Conservation (phyloP, 306 rosid genomes). For the Clitoria ternatea region DNA sequence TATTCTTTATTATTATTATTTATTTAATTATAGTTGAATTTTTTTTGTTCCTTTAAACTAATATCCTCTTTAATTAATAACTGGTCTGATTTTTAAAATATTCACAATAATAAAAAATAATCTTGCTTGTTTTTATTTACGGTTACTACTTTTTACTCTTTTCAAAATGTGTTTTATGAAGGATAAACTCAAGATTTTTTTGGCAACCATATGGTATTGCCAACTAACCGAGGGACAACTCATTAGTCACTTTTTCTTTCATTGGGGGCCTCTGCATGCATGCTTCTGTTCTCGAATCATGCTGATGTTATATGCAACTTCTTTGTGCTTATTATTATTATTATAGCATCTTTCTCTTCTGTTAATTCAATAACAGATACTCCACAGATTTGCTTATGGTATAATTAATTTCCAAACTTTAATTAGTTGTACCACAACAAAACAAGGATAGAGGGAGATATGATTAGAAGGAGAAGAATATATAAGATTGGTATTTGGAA, state of each 20-base stretch:
- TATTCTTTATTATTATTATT: too few relatives aligned
- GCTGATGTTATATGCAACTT: not conserved
- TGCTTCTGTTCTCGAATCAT: not conserved
- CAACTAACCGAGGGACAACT: too few relatives aligned
- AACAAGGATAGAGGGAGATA: not conserved
- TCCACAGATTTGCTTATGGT: constrained; percentile 8
- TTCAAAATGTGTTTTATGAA: too few relatives aligned
- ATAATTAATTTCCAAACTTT: not conserved
- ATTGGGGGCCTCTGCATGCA: not conserved
- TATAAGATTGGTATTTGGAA: constrained; percentile 12
- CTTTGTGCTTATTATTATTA: not conserved
- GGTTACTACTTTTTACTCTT: too few relatives aligned
- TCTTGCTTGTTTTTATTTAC: too few relatives aligned
- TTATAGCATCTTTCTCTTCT: not conserved
- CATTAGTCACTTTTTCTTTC: not conserved
- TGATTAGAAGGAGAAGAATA: not conserved
- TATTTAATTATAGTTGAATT: not conserved
- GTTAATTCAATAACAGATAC: not conserved
- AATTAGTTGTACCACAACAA: too few relatives aligned
- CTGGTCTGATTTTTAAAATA: too few relatives aligned
- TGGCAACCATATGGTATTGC: too few relatives aligned
- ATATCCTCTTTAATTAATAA: too few relatives aligned
- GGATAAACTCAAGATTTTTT: too few relatives aligned
- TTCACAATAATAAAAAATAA: too few relatives aligned
- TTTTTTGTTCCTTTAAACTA: too few relatives aligned